Percentiles rank a stretch among this genome's conserved stretches.
phyloP scores from a whole-genome alignment of 2,329 filamentous ascomycete genomes.

The Ascosphaera aggregata region DNA sequence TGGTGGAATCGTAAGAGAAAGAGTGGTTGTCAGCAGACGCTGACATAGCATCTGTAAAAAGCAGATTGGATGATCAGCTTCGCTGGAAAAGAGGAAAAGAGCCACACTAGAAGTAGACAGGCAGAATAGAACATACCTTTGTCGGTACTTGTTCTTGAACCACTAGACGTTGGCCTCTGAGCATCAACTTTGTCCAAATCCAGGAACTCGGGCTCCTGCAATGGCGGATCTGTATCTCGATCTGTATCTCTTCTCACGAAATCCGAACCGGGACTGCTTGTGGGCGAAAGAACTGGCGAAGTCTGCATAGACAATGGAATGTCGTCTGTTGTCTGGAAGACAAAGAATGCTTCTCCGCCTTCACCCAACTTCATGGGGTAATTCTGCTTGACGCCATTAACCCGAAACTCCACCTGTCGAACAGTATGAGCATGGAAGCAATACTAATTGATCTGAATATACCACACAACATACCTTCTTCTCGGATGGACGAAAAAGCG shows the following conservation, averaged over 20 bases:
- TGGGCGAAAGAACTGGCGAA: constrained; percentile 76
- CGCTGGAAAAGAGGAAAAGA: too few species aligned
- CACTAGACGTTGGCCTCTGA: not conserved
- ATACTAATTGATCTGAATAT: too few species aligned
- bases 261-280: constrained; percentile 42
- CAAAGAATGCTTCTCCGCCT: constrained; percentile 94
- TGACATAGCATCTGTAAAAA: not conserved
- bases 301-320: constrained; percentile 91
- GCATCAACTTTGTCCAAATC: constrained; percentile 9
- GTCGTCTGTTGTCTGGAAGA: constrained; percentile 81
- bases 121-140: too few species aligned
- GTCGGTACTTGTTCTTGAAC: not conserved
- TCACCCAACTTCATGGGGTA: constrained; percentile 98
- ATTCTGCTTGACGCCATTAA: constrained; percentile 78
- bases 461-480: constrained; percentile 64
- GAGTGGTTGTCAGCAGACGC: not conserved
- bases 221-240: constrained; percentile 5
- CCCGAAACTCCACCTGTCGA: constrained; percentile 59
- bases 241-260: not conserved
- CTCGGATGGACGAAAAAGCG: constrained; percentile 76
- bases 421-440: too few species aligned
- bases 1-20: not conserved
- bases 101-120: too few species aligned
- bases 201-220: constrained; percentile 27
- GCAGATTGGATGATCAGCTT: too few species aligned